Base-by-base conservation (phyloP, 345 rosid genomes). In the Eucalyptus victrix region DNA sequence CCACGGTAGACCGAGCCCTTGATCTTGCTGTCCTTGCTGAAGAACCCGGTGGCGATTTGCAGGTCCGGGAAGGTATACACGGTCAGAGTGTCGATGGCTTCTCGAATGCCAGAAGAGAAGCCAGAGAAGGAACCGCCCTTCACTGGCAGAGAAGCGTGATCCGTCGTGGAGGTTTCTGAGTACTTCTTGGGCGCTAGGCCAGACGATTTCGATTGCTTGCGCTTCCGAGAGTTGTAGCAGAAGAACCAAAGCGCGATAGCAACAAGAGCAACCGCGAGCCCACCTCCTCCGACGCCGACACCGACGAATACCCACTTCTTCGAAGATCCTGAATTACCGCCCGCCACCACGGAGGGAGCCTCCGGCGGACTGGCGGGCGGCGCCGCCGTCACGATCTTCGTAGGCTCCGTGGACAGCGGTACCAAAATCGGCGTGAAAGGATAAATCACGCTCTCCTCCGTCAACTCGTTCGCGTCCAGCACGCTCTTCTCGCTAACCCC, bases 1-100 rank as follows among this genome's bases (percentile, higher is more conserved):
- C 96, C 98, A 47, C 87, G 93, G 87, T 94, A 96, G 51, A 96
- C 98, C 2, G 96, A 94, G 42, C 97, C 97, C 88, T 93, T 90
- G 90, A 97, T 95, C 87, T 90, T 93, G 89, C 92, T 95, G 5
- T 90, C 92, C 67, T 96, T 92, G 88, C 96, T 90, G 92, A 96
- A 96, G 89, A 91, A 88, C 4, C 88, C 93, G 3, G 99, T 95
- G 11, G 99, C 99, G 10, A 62, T 50, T 85, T 94, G 92, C 88
- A 96, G 90, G 88, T 96, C 97, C 56, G 89, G 86, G 91, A 92
- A 94, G 86, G 91, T 95, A 92, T 97, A 97, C 11, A 93, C 67
- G 5, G 97, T 96, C 87, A 96, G 87, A 4, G 97, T 93, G 45
- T 95, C 99, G 26, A 96, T 90, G 6, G 97, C 96, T 51, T 91